phyloP scores from a whole-genome alignment of 2,329 filamentous ascomycete species.

The Trichophyton verrucosum region DNA sequence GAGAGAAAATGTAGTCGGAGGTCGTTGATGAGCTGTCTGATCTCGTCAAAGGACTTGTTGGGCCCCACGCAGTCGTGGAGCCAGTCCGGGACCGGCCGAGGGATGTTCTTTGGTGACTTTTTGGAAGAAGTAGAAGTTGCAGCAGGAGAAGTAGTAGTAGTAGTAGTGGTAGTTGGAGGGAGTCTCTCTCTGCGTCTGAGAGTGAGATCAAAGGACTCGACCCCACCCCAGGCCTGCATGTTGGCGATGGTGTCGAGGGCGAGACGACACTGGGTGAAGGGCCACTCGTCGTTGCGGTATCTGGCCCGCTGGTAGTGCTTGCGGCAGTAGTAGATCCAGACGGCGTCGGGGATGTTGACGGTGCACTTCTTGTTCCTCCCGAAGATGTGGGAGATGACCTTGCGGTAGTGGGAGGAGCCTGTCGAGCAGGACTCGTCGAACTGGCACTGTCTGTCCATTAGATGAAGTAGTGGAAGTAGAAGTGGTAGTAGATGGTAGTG shows the following conservation, averaged over 20 bases:
- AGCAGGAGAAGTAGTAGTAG: background rate
- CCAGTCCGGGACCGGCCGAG: constrained; percentile 25
- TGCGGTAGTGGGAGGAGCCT: constrained; percentile 44
- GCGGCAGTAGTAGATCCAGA: constrained; percentile 67
- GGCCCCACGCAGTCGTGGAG: constrained; percentile 17
- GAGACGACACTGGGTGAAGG: constrained; percentile 49
- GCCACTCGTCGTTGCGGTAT: constrained; percentile 52
- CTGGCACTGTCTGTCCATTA: constrained; percentile 9
- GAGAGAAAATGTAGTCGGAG: constrained; percentile 17
- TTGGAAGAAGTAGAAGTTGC: background rate
- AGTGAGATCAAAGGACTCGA: constrained; percentile 49
- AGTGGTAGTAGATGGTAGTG: background rate
- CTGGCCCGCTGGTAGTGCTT: constrained; percentile 70
- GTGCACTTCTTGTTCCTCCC: constrained; percentile 72
- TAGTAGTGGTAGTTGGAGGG: background rate
- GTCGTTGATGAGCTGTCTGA: constrained; percentile 19
- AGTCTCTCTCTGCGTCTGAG: constrained; percentile 49
- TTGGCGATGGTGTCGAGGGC: constrained; percentile 50
- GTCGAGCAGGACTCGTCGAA: constrained; percentile 16
- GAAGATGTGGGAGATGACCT: constrained; percentile 70
- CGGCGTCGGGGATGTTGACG: constrained; percentile 51
- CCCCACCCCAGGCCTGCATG: constrained; percentile 51
- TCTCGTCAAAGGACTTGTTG: constrained; percentile 21
- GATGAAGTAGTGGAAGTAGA: background rate
- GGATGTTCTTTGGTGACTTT: constrained; percentile 18